Evolutionary conservation across 208 protist species (phyloP), one percentile per base, ranked within the genome.

Genomic region (Strigomonas galati): DNA sequence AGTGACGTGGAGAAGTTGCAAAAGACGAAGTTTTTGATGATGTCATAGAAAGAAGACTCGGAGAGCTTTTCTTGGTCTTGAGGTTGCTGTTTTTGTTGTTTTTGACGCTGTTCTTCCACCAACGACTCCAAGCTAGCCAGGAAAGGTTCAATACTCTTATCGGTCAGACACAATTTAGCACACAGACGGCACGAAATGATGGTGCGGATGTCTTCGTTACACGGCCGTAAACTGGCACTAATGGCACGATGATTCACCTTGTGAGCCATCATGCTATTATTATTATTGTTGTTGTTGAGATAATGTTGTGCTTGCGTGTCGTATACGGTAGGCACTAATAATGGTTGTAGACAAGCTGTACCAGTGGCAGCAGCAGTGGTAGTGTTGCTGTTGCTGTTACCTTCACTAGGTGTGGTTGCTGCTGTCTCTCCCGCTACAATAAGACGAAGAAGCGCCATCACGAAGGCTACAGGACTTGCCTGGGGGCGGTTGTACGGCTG

Each of bases 81-180:
- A 32, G 26, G 31, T 5, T 4, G 27, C 24, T 56, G 46, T n/a
- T 37, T 49, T 30, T 57, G 65, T 49, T 51, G 59, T 55, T 67
- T 43, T 55, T 69, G 58, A 51, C 61, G 37, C 49, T 55, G 56
- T 56, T 51, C 26, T 67, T 65, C 61, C 9, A 46, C 40, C 40
- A 46, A 54, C 46, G 44, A 76, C 28, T 19, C 49, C 43, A 2
- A 23, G n/a, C 1, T 46, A 54, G 9, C 56, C 61, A 23, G 65
- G 65, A 53, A 58, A 46, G 15, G 23, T 21, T 48, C 62, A 40
- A 48, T 57, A 30, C 5, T 19, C 19, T 52, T 27, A n/a, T 37
- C 32, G 46, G 62, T 46, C 40, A 46, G 15, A 19, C 40, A 46
- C 40, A 46, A 19, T 15, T 46, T 46, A 15, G 40, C 12, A 19